These are phyloP conservation scores for Triangularia verruculosa DNA, from an alignment of 2,329 filamentous ascomycete genomes.

Conservation along the genomic window DNA sequence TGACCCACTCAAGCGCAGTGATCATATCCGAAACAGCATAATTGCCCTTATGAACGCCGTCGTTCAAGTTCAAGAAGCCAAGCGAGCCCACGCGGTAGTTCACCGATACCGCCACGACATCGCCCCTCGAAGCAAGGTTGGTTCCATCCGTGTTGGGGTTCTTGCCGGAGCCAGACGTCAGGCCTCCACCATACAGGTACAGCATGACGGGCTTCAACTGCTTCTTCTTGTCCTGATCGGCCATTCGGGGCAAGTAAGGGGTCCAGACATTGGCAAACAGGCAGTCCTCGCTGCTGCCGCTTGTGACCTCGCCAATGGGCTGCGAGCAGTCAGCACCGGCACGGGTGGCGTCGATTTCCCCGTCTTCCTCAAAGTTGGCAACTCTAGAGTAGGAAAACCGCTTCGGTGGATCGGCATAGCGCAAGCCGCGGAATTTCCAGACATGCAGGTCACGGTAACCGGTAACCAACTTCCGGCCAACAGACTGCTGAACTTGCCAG, in stretches of 20 bases:
- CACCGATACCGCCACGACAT: conserved; percentile 42
- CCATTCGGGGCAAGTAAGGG: conserved; percentile 31
- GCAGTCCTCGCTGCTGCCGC: conserved; percentile 34
- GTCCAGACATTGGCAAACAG: conserved; percentile 41
- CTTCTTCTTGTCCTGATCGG: conserved; percentile 17
- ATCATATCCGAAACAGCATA: conserved; percentile 42
- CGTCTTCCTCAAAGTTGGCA: conserved; percentile 22
- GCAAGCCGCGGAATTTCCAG: conserved; percentile 36
- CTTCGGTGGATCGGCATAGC: conserved; percentile 28
- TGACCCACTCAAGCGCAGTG: conserved; percentile 40
- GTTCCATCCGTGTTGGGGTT: conserved; percentile 46
- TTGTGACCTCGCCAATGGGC: conserved; percentile 31
- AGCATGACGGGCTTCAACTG: conserved; percentile 45
- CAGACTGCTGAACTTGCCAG: conserved; percentile 31
- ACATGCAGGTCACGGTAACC: conserved; percentile 35
- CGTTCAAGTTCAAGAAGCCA: conserved; percentile 32
- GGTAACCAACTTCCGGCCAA: conserved; percentile 28
- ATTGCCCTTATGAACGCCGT: conserved; percentile 40
- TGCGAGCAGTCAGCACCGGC: conserved; percentile 34
- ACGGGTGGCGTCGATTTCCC: conserved; percentile 27
- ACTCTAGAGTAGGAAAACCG: conserved; percentile 32
- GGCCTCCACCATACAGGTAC: conserved; percentile 45
- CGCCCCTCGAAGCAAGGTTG: conserved; percentile 43
- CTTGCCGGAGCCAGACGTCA: conserved; percentile 40
- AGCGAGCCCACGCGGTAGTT: conserved; percentile 39